Base-by-base conservation (phyloP, 2,329 filamentous ascomycete species). In the Penicillium capsulatum region DNA sequence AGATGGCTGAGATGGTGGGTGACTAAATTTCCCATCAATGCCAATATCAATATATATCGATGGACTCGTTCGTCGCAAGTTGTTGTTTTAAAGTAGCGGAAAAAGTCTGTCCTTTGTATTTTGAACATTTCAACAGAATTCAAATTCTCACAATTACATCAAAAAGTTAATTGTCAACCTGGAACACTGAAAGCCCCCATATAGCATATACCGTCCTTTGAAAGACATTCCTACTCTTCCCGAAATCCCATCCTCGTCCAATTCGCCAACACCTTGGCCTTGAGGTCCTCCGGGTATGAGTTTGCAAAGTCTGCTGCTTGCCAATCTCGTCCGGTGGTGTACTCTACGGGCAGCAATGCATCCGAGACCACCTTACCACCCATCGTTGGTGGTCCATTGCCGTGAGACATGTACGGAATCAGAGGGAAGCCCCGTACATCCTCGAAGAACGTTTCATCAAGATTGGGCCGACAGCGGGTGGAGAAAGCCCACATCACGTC, bases 401-500 rank as follows among this genome's bases (percentile, higher is more conserved):
- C 71, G 45, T 74, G 69, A 0, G 55, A 55, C 65, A 72, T 72
- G 41, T 73, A 75, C 2, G 72, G 71, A 13, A 71, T 67, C 1
- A 76, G 46, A 0, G 66, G 64, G 45, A 73, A 72, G 0, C 64
- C 69, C 1, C 46, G 47, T 3, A 68, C 63, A 24, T 75, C 66
- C n/a, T 72, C 65, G 35, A 64, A 75, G 41, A 68, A 60, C 2
- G 57, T 61, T 48, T 75, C 72, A 30, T 74, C 71, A 2, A 54
- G 47, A 1, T 55, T 58, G 0, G 71, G 71, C 0, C 71, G 61
- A 42, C 72, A 76, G 0, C 72, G 61, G 0, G 72, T 75, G 10
- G 55, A 60, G 40, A 71, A 74, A 0, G 72, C 72, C 67, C 67
- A 76, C 36, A 73, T 67, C 5, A 76, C 66, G 20, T 75, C 69